Percentiles rank a stretch among this genome's conserved stretches.
Conservation (phyloP, 2,329 filamentous ascomycete species). For the Talaromyces islandicus region DNA sequence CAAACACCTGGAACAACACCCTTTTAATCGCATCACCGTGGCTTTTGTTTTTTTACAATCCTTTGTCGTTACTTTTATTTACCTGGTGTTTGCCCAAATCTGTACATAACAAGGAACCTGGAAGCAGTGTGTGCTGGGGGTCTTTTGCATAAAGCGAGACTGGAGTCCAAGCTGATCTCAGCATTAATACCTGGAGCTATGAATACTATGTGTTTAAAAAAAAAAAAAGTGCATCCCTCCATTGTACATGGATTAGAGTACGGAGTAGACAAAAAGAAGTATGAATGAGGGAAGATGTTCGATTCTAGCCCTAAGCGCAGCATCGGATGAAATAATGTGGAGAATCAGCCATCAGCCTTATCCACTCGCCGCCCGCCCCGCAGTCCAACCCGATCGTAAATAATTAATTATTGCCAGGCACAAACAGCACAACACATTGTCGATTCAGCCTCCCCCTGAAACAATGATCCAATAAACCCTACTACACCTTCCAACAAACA, state of each 20-base stretch:
- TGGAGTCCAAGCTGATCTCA: not conserved
- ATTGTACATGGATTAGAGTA: not conserved
- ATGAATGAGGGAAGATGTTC: not conserved
- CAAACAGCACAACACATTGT: not conserved
- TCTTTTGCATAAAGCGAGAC: slow-evolving; percentile 1
- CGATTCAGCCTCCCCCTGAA: not conserved
- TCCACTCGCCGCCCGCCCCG: not conserved
- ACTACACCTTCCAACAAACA: not conserved
- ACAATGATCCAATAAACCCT: not conserved
- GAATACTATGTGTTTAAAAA: not conserved
- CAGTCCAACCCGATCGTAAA: not conserved
- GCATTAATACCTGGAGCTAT: not conserved
- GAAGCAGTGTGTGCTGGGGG: not conserved
- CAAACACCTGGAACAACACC: not conserved
- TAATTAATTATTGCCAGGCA: not conserved
- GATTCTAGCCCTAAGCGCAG: not conserved
- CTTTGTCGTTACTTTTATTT: not conserved
- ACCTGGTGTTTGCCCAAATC: not conserved
- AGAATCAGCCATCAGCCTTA: not conserved
- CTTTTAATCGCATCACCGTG: not conserved
- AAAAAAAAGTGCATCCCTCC: not conserved
- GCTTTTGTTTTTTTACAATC: not conserved
- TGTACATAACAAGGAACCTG: not conserved
- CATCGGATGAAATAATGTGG: not conserved
- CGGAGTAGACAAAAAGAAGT: not conserved